These are phyloP conservation scores for Jackrogersella multiformis DNA, from an alignment of 495 filamentous ascomycete species.

Conservation along the genomic window DNA sequence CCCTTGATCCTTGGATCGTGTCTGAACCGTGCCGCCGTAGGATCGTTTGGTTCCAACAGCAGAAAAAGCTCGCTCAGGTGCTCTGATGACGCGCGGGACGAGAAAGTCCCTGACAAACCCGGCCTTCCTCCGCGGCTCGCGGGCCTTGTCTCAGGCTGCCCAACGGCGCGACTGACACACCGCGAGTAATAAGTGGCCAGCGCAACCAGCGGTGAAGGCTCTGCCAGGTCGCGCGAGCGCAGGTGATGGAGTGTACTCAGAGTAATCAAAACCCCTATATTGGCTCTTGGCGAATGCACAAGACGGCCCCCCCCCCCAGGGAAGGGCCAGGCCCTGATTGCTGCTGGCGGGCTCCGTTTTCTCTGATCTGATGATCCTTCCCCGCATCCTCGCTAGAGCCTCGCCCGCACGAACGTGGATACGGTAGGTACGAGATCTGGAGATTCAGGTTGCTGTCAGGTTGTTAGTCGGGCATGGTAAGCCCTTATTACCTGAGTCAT, in stretches of 20 bases:
- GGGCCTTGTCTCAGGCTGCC: constrained; percentile 28
- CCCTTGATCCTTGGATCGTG: constrained; percentile 1
- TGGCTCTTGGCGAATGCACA: constrained; percentile 30
- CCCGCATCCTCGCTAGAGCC: constrained; percentile 37
- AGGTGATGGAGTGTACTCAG: constrained; percentile 30
- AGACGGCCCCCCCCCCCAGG: constrained; percentile 16
- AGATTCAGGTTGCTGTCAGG: not conserved
- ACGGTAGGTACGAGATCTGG: constrained; percentile 31
- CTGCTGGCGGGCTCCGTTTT: constrained; percentile 18
- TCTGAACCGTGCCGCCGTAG: constrained; percentile 27
- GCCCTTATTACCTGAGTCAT: constrained; percentile 32
- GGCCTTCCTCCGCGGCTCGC: constrained; percentile 21
- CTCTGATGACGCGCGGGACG: not conserved
- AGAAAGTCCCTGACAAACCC: constrained; percentile 6
- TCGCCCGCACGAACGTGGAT: constrained; percentile 34
- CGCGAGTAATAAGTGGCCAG: constrained; percentile 13
- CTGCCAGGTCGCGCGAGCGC: constrained; percentile 17
- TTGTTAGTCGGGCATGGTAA: constrained; percentile 14
- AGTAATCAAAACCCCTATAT: constrained; percentile 31
- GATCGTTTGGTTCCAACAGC: constrained; percentile 16
- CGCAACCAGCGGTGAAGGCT: constrained; percentile 34
- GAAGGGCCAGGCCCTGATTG: constrained; percentile 26
- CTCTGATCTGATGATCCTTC: constrained; percentile 36
- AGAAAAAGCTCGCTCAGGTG: constrained; percentile 22
- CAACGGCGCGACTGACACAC: constrained; percentile 32